Base-by-base conservation (phyloP, 441 rosid species). In the Macaranga tanarius region DNA sequence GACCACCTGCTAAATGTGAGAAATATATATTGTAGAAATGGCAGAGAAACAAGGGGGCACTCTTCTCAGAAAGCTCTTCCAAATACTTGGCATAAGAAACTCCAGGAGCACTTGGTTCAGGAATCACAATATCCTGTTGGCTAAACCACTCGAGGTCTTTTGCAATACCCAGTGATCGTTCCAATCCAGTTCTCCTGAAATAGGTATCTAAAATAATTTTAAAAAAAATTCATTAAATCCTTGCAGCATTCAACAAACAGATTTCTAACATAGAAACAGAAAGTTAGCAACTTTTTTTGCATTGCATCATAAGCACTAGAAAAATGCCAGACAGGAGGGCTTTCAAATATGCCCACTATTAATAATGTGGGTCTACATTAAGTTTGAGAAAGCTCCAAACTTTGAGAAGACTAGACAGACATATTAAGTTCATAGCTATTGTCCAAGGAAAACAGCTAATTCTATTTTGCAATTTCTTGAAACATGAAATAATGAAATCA, bases 11-110 rank as follows among this genome's bases (percentile, higher is more conserved):
- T 73, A 91, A 84, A 68, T 95, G 99, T 1, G 97, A 90, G 77
- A 95, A 95, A 78, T 92, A 92, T 70, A 95, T 87, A 72, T 83
- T 95, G 85, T 92, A 92, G 82, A 87, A 91, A 85, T 95, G 97
- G 80, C 87, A 78, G 22, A 95, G 87, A 82, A 92, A 92, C 81
- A 86, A 73, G 2, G 97, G 92, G 59, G 97, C 90, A 77, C 84
- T 92, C 81, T 73, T 82, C 76, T 81, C 84, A 15, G 96, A 96
- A 73, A 87, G 82, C 81, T 85, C 89, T 84, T 87, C 89, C 84
- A 95, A 83, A 71, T 92, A 89, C 68, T 81, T 71, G 70, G 87
- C 87, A 76, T 92, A 95, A 5, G 88, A 69, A 70, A 85, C 74
- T 77, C 99, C 97, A 10, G 83, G 82, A 63, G 74, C 58, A 84